These are phyloP conservation scores for Cryptococcus amylolentus DNA, from an alignment of 1,284 basidiomycete species.

Conservation along the genomic window DNA sequence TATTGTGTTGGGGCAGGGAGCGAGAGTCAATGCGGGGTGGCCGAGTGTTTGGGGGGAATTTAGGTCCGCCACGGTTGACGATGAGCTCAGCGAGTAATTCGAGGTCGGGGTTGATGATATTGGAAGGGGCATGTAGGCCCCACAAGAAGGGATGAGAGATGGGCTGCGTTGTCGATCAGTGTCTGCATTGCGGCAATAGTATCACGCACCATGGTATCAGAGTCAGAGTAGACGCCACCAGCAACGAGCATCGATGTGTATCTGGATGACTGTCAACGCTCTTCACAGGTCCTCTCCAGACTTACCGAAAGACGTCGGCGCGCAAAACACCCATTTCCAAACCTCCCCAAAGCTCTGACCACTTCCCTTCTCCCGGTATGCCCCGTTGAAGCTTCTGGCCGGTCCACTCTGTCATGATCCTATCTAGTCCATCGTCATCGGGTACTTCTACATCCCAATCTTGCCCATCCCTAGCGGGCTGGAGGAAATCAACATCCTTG, in stretches of 20 bases:
- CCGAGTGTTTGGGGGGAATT: conserved; percentile 7
- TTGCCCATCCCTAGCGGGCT: conserved; percentile 11
- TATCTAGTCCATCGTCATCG: conserved; percentile 26
- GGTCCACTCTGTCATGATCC: conserved; percentile 26
- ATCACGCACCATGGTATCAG: conserved; percentile 32
- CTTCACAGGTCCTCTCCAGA: not conserved
- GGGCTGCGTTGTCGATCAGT: conserved; percentile 14
- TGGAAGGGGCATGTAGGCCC: conserved; percentile 23
- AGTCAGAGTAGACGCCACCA: conserved; percentile 40
- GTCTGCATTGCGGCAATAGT: not conserved
- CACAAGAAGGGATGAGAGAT: conserved; percentile 37
- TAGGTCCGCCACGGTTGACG: not conserved
- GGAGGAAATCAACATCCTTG: conserved; percentile 7
- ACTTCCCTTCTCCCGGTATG: conserved; percentile 9
- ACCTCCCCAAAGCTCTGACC: conserved; percentile 25
- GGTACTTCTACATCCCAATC: conserved; percentile 24
- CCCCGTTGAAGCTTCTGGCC: conserved; percentile 17
- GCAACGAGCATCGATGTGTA: conserved; percentile 34
- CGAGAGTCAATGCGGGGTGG: not conserved
- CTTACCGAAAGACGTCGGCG: conserved; percentile 35
- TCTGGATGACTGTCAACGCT: conserved; percentile 6
- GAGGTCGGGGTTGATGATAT: conserved; percentile 20
- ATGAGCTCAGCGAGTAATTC: conserved; percentile 13
- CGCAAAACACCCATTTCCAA: conserved; percentile 25
- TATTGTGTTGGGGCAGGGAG: not conserved